phyloP scores from a whole-genome alignment of 1,284 basidiomycete genomes.

The Cystobasidium sp. region DNA sequence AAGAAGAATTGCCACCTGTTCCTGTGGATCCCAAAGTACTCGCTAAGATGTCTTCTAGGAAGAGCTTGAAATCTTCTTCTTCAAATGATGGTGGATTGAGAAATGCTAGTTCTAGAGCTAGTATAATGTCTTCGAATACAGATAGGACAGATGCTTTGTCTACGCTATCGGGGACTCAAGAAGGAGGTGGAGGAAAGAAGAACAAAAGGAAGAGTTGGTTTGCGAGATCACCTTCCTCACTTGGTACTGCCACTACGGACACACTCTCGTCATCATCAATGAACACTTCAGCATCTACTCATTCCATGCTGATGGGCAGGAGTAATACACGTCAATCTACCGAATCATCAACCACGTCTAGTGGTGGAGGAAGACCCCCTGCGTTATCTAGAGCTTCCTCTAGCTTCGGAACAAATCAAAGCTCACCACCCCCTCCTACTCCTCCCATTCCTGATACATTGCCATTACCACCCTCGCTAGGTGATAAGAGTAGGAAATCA shows the following conservation, averaged over 20 bases:
- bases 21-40: constrained; percentile 40
- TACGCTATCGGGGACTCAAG: background rate
- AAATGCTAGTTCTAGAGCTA: background rate
- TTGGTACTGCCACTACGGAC: background rate
- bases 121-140: background rate
- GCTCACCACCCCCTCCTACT: constrained; percentile 22
- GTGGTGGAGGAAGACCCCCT: background rate
- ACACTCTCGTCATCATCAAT: background rate
- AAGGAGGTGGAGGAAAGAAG: constrained; percentile 5
- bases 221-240: constrained; percentile 26
- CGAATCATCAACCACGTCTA: constrained; percentile 8
- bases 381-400: constrained; percentile 9
- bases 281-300: background rate
- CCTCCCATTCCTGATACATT: constrained; percentile 29
- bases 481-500: constrained; percentile 15
- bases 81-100: background rate
- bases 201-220: constrained; percentile 39
- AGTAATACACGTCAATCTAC: constrained; percentile 14
- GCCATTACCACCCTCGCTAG: constrained; percentile 12
- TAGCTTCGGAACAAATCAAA: constrained; percentile 1
- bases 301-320: background rate
- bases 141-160: constrained; percentile 14
- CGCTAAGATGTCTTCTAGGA: constrained; percentile 16
- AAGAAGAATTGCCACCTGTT: constrained; percentile 25
- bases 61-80: background rate